Evolutionary conservation across 2,329 filamentous ascomycete genomes (phyloP).

Genomic region (Apiospora koreana): DNA sequence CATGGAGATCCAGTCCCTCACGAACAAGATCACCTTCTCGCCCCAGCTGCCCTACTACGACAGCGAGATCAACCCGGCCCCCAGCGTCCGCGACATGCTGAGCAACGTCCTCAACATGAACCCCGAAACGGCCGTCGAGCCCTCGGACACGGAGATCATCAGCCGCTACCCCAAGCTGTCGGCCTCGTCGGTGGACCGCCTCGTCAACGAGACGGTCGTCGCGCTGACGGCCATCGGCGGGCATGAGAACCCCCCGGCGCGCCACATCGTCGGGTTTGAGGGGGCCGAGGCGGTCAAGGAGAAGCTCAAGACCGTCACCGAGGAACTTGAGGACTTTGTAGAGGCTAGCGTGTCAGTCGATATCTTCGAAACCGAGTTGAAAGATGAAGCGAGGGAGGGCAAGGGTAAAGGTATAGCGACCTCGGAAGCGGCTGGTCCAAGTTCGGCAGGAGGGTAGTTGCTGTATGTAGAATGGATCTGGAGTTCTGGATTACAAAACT

Average conservation of each 20-base stretch:
- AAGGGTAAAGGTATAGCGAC: slow-evolving; percentile 19
- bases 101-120: slow-evolving; percentile 76
- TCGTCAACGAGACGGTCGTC: slow-evolving; percentile 88
- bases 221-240: slow-evolving; percentile 90
- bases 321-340: slow-evolving; percentile 95
- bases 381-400: slow-evolving; percentile 50
- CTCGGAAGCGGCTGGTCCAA: slow-evolving; percentile 19
- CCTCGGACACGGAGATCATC: slow-evolving; percentile 47
- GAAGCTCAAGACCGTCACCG: slow-evolving; percentile 93
- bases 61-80: slow-evolving; percentile 70
- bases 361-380: slow-evolving; percentile 62
- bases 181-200: slow-evolving; percentile 64
- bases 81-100: slow-evolving; percentile 81
- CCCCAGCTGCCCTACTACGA: slow-evolving; percentile 71
- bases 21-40: slow-evolving; percentile 82
- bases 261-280: slow-evolving; percentile 92
- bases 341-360: slow-evolving; percentile 87
- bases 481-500: not conserved
- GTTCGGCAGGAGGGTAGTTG: not conserved
- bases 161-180: slow-evolving; percentile 76
- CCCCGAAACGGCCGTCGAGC: slow-evolving; percentile 59
- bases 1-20: slow-evolving; percentile 86
- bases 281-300: slow-evolving; percentile 88
- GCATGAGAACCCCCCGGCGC: slow-evolving; percentile 90
- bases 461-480: not conserved